Evolutionary conservation across 441 rosid species (phyloP).

Genomic region (Biscutella laevigata): DNA sequence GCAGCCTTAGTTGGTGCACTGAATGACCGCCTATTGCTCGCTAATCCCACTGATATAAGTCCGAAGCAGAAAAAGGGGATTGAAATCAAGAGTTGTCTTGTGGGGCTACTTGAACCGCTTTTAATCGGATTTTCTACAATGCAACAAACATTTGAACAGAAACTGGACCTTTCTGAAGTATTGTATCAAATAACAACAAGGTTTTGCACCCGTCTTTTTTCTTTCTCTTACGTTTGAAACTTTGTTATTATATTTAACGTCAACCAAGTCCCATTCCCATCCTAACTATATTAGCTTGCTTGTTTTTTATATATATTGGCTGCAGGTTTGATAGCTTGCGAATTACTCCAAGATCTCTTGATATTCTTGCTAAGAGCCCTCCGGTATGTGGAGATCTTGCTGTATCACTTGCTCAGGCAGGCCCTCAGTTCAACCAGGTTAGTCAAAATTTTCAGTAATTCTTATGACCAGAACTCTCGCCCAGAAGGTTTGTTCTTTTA

Average conservation of each 20-base stretch:
- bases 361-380: constrained; percentile 82
- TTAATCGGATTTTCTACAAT: constrained; percentile 95
- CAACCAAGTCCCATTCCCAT: constrained; percentile 13
- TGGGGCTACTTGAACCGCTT: constrained; percentile 97
- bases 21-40: constrained; percentile 89
- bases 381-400: constrained; percentile 98
- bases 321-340: constrained; percentile 94
- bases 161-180: constrained; percentile 82
- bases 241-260: constrained; percentile 7
- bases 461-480: constrained; percentile 2
- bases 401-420: constrained; percentile 89
- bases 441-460: constrained; percentile 20
- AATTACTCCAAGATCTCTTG: constrained; percentile 89
- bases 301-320: constrained; percentile 4
- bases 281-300: not conserved
- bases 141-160: constrained; percentile 93
- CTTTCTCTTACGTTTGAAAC: not conserved
- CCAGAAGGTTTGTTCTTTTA: constrained; percentile 17
- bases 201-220: constrained; percentile 28
- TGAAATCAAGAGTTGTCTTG: constrained; percentile 88
- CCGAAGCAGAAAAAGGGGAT: constrained; percentile 85
- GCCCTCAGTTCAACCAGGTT: constrained; percentile 98
- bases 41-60: constrained; percentile 75
- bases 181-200: constrained; percentile 96
- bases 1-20: constrained; percentile 91